These are phyloP conservation scores for Penicillium sp. DNA, from an alignment of 2,329 filamentous ascomycete genomes.

Conservation along the genomic window DNA sequence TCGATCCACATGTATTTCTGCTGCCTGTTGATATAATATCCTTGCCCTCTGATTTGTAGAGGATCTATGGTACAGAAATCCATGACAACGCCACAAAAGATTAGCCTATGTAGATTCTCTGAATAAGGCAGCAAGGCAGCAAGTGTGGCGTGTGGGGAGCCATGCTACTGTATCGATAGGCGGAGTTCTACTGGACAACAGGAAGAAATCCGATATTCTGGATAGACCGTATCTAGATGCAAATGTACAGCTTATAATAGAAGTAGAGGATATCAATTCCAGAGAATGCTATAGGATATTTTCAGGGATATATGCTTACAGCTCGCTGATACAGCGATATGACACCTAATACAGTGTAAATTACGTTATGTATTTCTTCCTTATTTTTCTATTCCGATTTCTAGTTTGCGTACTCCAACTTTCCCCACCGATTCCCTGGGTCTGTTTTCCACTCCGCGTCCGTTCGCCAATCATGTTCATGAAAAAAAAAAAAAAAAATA, in stretches of 20 bases:
- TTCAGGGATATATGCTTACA: background rate
- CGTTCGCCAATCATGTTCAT: slow-evolving; percentile 20
- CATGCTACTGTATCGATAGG: too few species aligned
- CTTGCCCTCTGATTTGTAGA: slow-evolving; percentile 2
- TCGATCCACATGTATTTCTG: background rate
- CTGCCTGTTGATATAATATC: slow-evolving; percentile 6
- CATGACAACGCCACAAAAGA: background rate
- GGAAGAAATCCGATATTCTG: background rate
- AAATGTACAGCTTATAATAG: background rate
- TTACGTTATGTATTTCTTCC: background rate
- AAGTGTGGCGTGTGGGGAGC: slow-evolving; percentile 10
- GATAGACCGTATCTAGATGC: too few species aligned
- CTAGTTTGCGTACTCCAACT: background rate
- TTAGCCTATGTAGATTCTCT: background rate
- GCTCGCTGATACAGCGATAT: background rate
- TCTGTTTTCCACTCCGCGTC: slow-evolving; percentile 7
- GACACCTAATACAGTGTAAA: background rate
- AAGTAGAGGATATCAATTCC: background rate
- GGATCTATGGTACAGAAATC: background rate
- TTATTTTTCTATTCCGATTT: too few species aligned
- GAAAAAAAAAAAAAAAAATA: background rate
- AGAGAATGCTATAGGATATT: background rate
- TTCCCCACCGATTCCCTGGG: slow-evolving; percentile 16
- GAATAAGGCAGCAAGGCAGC: background rate
- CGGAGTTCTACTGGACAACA: too few species aligned